Evolutionary conservation across 2,329 filamentous ascomycete species (phyloP).

Genomic region (Pseudogymnoascus sp.): DNA sequence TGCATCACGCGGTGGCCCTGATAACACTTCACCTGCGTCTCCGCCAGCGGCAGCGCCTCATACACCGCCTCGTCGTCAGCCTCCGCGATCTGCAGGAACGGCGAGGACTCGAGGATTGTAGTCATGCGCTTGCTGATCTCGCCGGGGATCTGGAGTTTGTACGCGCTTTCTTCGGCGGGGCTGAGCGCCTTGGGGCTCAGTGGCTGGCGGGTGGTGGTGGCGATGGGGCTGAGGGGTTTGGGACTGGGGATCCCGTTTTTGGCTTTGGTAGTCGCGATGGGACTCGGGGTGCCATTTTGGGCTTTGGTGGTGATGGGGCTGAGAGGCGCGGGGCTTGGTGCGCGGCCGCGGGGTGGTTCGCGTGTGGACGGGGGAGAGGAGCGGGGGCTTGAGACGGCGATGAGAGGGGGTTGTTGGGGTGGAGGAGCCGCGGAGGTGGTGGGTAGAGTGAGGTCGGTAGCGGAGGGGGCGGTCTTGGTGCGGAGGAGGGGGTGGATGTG

Average conservation of each 20-base stretch:
- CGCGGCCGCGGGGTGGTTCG: not conserved
- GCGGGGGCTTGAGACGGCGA: not conserved
- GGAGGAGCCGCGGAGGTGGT: not conserved
- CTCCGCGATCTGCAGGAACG: not conserved
- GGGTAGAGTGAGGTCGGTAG: not conserved
- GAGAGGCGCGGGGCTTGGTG: not conserved
- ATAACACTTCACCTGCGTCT: slow-evolving; percentile 24
- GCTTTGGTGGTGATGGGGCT: not conserved
- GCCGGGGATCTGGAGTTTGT: not conserved
- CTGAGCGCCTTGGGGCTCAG: not conserved
- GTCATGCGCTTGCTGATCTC: slow-evolving; percentile 1
- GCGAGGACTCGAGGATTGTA: not conserved
- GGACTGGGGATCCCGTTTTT: not conserved
- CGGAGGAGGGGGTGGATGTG: slow-evolving; percentile 4
- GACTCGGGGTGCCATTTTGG: not conserved
- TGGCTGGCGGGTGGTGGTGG: not conserved
- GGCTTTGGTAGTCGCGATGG: not conserved
- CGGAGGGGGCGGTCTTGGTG: not conserved
- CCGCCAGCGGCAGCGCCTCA: not conserved
- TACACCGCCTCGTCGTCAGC: not conserved
- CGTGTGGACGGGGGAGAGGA: not conserved
- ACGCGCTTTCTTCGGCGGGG: not conserved
- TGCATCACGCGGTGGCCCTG: slow-evolving; percentile 26
- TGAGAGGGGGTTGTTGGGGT: not conserved
- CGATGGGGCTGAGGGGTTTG: not conserved